Evolutionary conservation across 164 flowering plant species (phyloP).

Genomic region (Cinnamomum chago): DNA sequence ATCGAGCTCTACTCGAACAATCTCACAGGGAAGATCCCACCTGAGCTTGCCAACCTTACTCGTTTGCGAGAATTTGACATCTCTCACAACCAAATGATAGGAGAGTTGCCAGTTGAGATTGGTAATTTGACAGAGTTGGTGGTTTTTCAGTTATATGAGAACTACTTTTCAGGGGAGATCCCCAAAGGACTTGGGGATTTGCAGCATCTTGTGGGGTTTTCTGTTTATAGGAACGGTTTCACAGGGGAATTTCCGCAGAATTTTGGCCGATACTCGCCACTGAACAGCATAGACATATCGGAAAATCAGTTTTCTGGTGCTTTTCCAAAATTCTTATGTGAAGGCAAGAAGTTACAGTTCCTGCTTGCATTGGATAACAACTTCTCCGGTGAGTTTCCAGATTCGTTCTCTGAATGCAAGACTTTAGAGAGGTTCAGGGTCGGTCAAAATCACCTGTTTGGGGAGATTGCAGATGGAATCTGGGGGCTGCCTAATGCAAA

Average conservation of each 20-base stretch:
- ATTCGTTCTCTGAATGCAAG: constrained; percentile 62
- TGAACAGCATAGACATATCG: constrained; percentile 71
- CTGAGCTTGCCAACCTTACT: constrained; percentile 50
- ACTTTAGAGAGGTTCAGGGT: constrained; percentile 64
- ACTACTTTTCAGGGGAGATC: constrained; percentile 65
- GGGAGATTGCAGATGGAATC: constrained; percentile 53
- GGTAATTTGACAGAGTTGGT: constrained; percentile 55
- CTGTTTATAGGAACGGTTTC: constrained; percentile 67
- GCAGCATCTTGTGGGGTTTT: constrained; percentile 44
- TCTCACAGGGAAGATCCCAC: constrained; percentile 73
- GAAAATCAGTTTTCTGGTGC: constrained; percentile 78
- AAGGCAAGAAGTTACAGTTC: constrained; percentile 29
- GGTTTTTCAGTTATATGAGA: constrained; percentile 57
- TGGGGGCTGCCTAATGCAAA: constrained; percentile 68
- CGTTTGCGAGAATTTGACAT: constrained; percentile 69
- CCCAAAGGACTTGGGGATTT: constrained; percentile 73
- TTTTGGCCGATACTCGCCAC: constrained; percentile 66
- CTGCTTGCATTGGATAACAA: constrained; percentile 69
- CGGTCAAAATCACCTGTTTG: constrained; percentile 52
- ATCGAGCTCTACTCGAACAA: constrained; percentile 68
- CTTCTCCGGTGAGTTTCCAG: constrained; percentile 70
- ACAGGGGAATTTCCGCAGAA: constrained; percentile 68
- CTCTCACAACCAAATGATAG: constrained; percentile 58
- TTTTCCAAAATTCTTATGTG: constrained; percentile 72
- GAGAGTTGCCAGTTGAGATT: constrained; percentile 53